Conservation (phyloP, 2,329 filamentous ascomycete genomes). For the Aspergillus sp. region DNA sequence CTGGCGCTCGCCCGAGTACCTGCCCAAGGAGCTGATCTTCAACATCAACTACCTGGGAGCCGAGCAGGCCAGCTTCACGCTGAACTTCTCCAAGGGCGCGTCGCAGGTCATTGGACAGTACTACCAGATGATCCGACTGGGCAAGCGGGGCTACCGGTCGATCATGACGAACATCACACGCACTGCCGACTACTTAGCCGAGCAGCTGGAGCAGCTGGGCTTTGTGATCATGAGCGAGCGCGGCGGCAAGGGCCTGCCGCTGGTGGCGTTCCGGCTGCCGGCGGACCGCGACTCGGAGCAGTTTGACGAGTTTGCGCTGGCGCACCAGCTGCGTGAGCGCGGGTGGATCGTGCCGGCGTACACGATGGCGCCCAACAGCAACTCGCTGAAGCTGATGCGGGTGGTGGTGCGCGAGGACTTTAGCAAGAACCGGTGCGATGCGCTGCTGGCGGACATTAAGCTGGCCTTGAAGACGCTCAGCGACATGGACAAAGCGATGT, state of each 20-base stretch:
- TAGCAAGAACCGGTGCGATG: constrained; percentile 76
- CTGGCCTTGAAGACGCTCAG: constrained; percentile 71
- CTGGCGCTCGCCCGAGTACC: constrained; percentile 79
- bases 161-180: constrained; percentile 95
- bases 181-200: constrained; percentile 82
- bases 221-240: constrained; percentile 88
- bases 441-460: constrained; percentile 75
- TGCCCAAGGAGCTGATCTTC: constrained; percentile 92
- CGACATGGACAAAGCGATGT: constrained; percentile 69
- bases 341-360: constrained; percentile 96
- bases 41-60: constrained; percentile 99
- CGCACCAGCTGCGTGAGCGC: constrained; percentile 80
- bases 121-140: constrained; percentile 93
- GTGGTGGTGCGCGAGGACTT: constrained; percentile 95
- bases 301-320: constrained; percentile 76
- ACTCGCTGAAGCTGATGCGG: constrained; percentile 84
- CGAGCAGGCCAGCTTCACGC: constrained; percentile 91
- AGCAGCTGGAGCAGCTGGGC: constrained; percentile 70
- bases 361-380: constrained; percentile 90
- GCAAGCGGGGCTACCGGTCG: constrained; percentile 84
- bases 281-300: constrained; percentile 53
- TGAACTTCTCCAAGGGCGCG: constrained; percentile 96
- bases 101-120: constrained; percentile 96
- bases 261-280: constrained; percentile 83
- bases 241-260: constrained; percentile 74